Percentiles rank a stretch among this genome's conserved stretches.
phyloP scores from a whole-genome alignment of 345 rosid species.

The Eucalyptus marginata region DNA sequence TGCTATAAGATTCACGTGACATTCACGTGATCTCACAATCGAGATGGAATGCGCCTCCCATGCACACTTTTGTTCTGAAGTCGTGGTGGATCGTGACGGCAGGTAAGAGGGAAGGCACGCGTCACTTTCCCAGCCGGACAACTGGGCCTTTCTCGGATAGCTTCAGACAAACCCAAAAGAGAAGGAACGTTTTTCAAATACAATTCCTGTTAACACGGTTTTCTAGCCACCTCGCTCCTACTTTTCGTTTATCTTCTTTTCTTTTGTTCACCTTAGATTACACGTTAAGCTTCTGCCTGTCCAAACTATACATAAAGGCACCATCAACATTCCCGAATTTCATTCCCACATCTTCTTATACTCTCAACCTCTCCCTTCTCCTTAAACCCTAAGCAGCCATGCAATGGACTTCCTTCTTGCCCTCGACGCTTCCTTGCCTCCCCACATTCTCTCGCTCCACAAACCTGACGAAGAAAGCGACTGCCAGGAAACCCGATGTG shows the following conservation, averaged over 20 bases:
- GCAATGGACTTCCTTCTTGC: neutral
- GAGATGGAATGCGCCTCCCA: too few species aligned
- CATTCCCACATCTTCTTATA: neutral
- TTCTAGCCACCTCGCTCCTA: neutral
- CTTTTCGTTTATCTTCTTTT: neutral
- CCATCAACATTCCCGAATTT: neutral
- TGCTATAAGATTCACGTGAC: neutral
- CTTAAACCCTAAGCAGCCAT: neutral
- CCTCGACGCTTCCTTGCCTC: neutral
- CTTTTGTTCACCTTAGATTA: neutral
- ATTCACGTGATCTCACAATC: too few species aligned
- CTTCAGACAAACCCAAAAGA: neutral
- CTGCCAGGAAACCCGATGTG: neutral
- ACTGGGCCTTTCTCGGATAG: neutral
- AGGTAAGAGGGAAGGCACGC: neutral
- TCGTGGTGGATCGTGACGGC: too few species aligned
- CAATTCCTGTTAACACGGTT: neutral
- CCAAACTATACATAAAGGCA: neutral
- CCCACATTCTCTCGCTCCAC: neutral
- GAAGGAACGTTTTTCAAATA: neutral
- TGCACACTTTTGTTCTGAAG: neutral
- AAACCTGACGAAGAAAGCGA: neutral
- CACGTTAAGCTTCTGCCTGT: too few species aligned
- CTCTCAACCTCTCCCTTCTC: neutral
- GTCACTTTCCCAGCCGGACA: neutral